Base-by-base conservation (phyloP, 805 yeast genomes). In the Kodamaea hsintzibuensis region DNA sequence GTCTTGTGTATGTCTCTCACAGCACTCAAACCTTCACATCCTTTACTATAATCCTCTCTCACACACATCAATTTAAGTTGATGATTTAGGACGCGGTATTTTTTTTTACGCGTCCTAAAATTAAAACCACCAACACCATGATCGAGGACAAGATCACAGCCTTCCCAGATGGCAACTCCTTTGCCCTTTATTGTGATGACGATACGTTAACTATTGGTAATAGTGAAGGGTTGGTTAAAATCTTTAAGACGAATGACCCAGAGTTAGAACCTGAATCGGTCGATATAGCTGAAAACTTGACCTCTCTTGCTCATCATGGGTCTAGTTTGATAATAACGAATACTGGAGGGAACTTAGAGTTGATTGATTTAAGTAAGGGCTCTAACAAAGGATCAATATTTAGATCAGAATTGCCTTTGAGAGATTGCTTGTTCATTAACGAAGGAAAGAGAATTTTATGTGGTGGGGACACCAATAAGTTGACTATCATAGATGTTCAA, bases 381-480 rank as follows among this genome's bases (percentile, higher is more conserved):
- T 60, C 59, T 35, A 68, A 67, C 12, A 69, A 70, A 17, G 74
- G 76, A 19, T 61, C 74, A 12, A 61, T 82, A n/a, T 74, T 71
- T 47, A 67, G 84, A 47, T 68, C 82, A 0, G 74, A 76, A 38
- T 62, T 76, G 30, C 77, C 83, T 0, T 61, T 84, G 18, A 70
- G 88, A 57, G 85, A 81, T 57, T 77, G 82, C 7, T 71, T 70
- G 12, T 80, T 83, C 60, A 81, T 86, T 18, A 88, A 87, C 59
- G 82, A 80, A 49, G 91, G 88, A 0, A 78, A 80, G 37, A 72
- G 82, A 63, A 72, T 78, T 0, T 73, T 84, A 0, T 78, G 83
- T 55, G 91, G 86, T 22, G 92, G 93, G 40, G 89, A 86, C 58
- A 88, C 83, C 57, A 78, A 80, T 44, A 83, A 83, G 52, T 67